Evolutionary conservation across 768 basidiomycete genomes (phyloP).

Genomic region (Obba rivulosa): DNA sequence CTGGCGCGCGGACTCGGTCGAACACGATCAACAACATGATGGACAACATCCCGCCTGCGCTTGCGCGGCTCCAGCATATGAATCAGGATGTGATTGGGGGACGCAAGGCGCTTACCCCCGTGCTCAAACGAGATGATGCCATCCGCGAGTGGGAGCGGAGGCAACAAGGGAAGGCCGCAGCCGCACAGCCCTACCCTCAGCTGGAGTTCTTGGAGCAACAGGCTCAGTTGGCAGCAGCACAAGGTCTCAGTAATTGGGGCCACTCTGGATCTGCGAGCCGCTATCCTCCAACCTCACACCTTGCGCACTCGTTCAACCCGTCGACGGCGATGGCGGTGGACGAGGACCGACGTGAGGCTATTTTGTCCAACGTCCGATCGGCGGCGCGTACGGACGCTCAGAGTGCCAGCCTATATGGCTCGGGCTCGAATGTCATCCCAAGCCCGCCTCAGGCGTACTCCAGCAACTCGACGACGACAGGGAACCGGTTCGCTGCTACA

Average conservation of each 20-base stretch:
- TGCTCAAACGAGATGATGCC: constrained; percentile 90
- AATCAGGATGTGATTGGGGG: constrained; percentile 74
- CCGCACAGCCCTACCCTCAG: constrained; percentile 81
- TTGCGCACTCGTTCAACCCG: constrained; percentile 58
- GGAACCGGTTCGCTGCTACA: constrained; percentile 55
- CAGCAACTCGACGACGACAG: constrained; percentile 43
- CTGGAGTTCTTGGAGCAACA: constrained; percentile 92
- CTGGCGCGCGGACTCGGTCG: constrained; percentile 67
- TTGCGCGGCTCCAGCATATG: constrained; percentile 87
- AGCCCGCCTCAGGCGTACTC: constrained; percentile 75
- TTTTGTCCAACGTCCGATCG: constrained; percentile 72
- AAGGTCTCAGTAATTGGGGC: constrained; percentile 56
- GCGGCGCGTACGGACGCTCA: constrained; percentile 49
- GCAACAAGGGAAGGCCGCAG: constrained; percentile 65
- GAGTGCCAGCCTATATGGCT: constrained; percentile 36
- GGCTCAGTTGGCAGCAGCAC: constrained; percentile 70
- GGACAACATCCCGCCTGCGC: constrained; percentile 89
- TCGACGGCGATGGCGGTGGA: constrained; percentile 62
- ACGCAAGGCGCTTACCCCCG: constrained; percentile 85
- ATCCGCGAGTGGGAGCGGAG: constrained; percentile 95
- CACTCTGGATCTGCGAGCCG: constrained; percentile 19
- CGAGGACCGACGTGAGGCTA: constrained; percentile 69
- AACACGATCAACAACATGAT: constrained; percentile 92
- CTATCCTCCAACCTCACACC: constrained; percentile 57
- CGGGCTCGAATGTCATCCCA: constrained; percentile 49